Percentiles rank a stretch among this genome's conserved stretches.
Conservation (phyloP, 2,329 filamentous ascomycete species). For the Penicillium vulpinum region DNA sequence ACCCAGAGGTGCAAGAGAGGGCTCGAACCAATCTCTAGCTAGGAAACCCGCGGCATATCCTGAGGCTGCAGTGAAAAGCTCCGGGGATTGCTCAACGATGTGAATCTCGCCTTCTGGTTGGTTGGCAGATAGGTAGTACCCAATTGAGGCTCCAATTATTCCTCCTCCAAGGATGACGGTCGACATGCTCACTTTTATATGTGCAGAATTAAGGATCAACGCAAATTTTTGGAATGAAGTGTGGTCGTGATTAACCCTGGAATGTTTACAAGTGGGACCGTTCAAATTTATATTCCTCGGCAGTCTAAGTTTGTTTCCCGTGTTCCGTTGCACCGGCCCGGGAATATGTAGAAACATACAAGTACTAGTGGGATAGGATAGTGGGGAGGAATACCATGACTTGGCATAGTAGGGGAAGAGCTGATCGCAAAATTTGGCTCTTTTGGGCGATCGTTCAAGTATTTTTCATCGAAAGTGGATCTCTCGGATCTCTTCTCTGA, state of each 20-base stretch:
- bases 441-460: neutral
- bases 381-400: neutral
- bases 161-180: conserved; percentile 69
- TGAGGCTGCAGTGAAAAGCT: conserved; percentile 71
- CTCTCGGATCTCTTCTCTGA: neutral
- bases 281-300: neutral
- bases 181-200: conserved; percentile 35
- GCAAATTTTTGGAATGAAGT: neutral
- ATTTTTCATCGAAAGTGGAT: neutral
- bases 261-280: neutral
- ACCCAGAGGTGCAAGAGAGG: conserved; percentile 59
- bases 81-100: conserved; percentile 57
- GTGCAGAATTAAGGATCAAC: neutral
- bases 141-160: conserved; percentile 68
- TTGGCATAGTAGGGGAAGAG: neutral
- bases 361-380: neutral
- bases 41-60: conserved; percentile 74
- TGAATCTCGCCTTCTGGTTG: conserved; percentile 49
- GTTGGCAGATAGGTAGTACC: conserved; percentile 66
- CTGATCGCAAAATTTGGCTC: neutral
- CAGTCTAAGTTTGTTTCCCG: neutral
- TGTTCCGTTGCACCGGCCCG: neutral
- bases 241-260: neutral
- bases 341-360: neutral
- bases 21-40: conserved; percentile 70